Base-by-base conservation (phyloP, 2,329 filamentous ascomycete genomes). In the Fusarium verticillioides region DNA sequence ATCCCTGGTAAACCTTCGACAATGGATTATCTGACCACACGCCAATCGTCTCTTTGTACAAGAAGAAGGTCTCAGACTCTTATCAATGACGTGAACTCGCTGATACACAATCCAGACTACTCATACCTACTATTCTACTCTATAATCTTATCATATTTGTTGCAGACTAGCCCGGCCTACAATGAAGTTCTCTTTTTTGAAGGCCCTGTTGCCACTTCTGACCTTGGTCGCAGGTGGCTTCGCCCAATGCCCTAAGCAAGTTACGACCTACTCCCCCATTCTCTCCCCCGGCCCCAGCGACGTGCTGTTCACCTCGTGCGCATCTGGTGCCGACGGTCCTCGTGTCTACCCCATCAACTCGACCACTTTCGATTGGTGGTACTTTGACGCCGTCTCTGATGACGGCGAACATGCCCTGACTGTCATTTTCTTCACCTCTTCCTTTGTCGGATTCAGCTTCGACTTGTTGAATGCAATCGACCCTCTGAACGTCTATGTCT, bases 1-100 rank as follows among this genome's bases (percentile, higher is more conserved):
- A 34, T 23, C 3, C 7, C 10, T 23, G 30, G 47, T 23, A 23
- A 49, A 23, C 7, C 30, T 11, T 50, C 16, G 3, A 50, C 0
- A 8, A 2, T 13, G 30, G 2, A 2, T n/a, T 2, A 23, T 23
- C 2, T 19, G 16, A n/a, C 12, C 19, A 16, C 4, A 1, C 4
- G 18, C 10, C 21, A 9, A 6, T 19, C 19, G 2, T 34, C 47
- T 34, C 7, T 18, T 12, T 11, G 21, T 49, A 49, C 28, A 30
- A 30, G 1, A 30, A 12, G 13, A 49, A 30, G 47, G 16, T 15
- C 16, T 15, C 9, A n/a, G 30, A 23, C 16, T 13, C n/a, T 36
- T 23, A 34, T 50, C n/a, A 3, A 23, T 9, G 21, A 49, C 28
- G 13, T 32, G 46, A 32, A 49, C 46, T 32, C 21, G 19, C 7